A percentile compares a stretch with the other conserved stretches of the same genome.
Evolutionary conservation across 177 flowering plant genomes (phyloP).

Genomic region (Vitis hybrid): DNA sequence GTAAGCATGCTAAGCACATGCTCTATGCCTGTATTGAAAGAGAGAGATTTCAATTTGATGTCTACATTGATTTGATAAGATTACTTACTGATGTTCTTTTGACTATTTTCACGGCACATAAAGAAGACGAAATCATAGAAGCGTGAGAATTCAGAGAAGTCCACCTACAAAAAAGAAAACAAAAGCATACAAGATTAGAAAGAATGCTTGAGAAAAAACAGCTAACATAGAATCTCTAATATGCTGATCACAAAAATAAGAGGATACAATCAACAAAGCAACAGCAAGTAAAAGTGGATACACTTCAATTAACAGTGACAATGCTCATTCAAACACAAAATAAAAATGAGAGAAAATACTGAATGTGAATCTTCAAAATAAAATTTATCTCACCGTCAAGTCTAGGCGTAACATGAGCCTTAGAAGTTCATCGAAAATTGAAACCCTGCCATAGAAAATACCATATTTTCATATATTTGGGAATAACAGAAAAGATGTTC

Average conservation of each 20-base stretch:
- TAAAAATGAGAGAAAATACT: not conserved
- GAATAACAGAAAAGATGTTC: not conserved
- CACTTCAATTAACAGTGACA: not conserved
- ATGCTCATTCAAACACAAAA: not conserved
- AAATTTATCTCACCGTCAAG: slow-evolving; percentile 49
- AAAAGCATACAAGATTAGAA: slow-evolving; percentile 4
- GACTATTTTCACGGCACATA: slow-evolving; percentile 86
- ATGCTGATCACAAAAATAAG: not conserved
- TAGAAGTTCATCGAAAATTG: slow-evolving; percentile 56
- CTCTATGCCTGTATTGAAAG: too few species aligned
- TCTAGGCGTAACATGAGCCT: slow-evolving; percentile 62
- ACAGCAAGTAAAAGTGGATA: not conserved
- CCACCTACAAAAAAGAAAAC: slow-evolving; percentile 45
- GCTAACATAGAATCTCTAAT: not conserved
- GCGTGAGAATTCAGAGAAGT: slow-evolving; percentile 65
- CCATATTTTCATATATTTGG: not conserved
- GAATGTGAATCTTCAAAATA: not conserved
- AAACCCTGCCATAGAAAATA: slow-evolving; percentile 40
- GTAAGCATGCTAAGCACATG: too few species aligned
- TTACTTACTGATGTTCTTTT: slow-evolving; percentile 87
- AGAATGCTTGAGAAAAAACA: not conserved
- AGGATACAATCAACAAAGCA: not conserved
- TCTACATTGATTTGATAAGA: not conserved
- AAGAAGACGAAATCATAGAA: slow-evolving; percentile 95
- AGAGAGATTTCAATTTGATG: too few species aligned